A percentile compares a stretch with the other conserved stretches of the same genome.
These are phyloP conservation scores for Angophora floribunda DNA, from an alignment of 345 rosid genomes.

Conservation along the genomic window DNA sequence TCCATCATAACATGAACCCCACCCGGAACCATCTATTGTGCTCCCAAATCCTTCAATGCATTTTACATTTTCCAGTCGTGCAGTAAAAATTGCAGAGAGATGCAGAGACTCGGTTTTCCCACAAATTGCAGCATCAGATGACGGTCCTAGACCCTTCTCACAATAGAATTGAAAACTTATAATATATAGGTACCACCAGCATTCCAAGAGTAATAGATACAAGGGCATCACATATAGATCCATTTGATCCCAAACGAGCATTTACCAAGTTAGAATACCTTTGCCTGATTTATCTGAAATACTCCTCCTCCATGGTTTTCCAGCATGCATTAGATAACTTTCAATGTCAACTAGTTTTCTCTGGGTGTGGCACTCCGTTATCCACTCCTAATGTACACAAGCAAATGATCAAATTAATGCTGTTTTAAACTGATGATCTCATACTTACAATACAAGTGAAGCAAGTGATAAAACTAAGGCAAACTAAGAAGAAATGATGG, in stretches of 20 bases:
- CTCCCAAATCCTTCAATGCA: neutral
- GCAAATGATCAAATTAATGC: neutral
- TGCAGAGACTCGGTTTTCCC: neutral
- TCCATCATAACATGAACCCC: neutral
- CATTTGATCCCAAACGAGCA: neutral
- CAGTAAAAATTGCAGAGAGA: neutral
- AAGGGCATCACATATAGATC: neutral
- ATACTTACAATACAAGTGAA: neutral
- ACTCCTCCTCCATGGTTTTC: constrained; percentile 75
- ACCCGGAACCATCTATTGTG: neutral
- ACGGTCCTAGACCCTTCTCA: neutral
- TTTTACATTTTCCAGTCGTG: constrained; percentile 1
- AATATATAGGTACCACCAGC: neutral
- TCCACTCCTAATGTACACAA: constrained; percentile 56
- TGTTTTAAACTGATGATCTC: neutral
- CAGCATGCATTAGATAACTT: constrained; percentile 72
- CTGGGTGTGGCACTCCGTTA: constrained; percentile 54
- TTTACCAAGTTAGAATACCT: constrained; percentile 18
- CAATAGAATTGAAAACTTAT: neutral
- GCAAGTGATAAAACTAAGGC: neutral
- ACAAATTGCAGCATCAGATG: neutral
- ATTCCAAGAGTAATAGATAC: neutral
- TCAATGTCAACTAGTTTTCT: constrained; percentile 77
- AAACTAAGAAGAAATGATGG: neutral
- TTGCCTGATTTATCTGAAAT: constrained; percentile 6